phyloP scores from a whole-genome alignment of 208 protist genomes.

The Leishmania major region DNA sequence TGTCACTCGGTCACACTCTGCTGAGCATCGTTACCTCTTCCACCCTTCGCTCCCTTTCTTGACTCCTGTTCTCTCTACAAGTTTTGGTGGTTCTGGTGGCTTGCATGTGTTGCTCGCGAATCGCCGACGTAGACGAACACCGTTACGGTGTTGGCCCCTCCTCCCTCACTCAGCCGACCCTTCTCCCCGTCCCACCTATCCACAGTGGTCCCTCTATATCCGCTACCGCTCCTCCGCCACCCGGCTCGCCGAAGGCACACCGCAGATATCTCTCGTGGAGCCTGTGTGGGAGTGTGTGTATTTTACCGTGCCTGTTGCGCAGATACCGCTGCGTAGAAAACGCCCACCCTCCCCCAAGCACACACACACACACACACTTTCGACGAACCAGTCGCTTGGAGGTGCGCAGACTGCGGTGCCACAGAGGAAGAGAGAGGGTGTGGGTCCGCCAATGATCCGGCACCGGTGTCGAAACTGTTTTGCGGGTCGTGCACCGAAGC shows the following conservation, averaged over 20 bases:
- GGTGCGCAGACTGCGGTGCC: not conserved
- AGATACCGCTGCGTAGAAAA: not conserved
- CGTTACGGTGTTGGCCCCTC: not conserved
- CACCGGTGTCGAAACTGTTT: not conserved
- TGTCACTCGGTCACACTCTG: not conserved
- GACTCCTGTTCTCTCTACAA: not conserved
- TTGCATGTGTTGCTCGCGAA: not conserved
- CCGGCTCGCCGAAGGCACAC: not conserved
- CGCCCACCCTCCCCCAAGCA: no score
- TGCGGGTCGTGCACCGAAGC: not conserved
- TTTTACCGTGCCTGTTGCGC: not conserved
- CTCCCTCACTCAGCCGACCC: not conserved
- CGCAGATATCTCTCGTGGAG: no score
- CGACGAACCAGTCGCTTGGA: not conserved
- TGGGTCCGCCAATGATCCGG: not conserved
- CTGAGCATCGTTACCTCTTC: not conserved
- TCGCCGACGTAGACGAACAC: not conserved
- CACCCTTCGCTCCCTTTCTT: not conserved
- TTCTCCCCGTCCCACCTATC: not conserved
- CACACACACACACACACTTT: no score
- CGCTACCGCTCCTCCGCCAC: not conserved
- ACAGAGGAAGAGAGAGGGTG: not conserved
- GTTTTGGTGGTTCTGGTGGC: not conserved
- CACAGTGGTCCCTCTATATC: not conserved
- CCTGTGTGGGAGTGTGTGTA: not conserved